Evolutionary conservation across 768 basidiomycete species (phyloP), one percentile per base, ranked within the genome.

Genomic region (Amanita jacksonii): DNA sequence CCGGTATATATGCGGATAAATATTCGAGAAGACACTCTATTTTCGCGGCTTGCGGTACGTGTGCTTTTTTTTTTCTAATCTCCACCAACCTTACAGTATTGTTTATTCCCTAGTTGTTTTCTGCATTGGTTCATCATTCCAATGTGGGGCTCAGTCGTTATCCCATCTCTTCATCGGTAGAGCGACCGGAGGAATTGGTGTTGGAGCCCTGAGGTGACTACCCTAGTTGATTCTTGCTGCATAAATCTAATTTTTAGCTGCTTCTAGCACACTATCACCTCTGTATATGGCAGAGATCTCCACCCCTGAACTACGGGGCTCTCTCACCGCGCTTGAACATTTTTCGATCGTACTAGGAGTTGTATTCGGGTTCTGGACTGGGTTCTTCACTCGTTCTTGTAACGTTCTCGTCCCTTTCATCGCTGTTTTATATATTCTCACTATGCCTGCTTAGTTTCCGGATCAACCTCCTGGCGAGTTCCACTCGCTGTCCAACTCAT

Each of bases 201-300:
- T 90, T n/a, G 87, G 87, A 9, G 77, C 79, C 4, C 57, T 84
- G 38, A 80, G 78, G 82, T 81, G 46, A 28, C 57, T 7, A 8
- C 22, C 20, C 37, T 13, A 22, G 16, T 18, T 30, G 13, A 30
- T 13, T 18, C 34, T 16, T 36, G 4, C n/a, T 36, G 15, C n/a
- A 7, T 3, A 36, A 4, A 15, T 18, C 5, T 28, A 6, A 28
- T 28, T 28, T 3, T 15, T 23, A n/a, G 12, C 12, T 24, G 9
- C 1, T 45, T 23, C 3, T 40, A 86, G 85, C 54, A 86, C 82
- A 76, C 65, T 87, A n/a, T 77, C 77, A 0, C 84, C 85, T 0
- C 63, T 88, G 18, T 89, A 88, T 59, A 86, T 88, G 70, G 78
- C 85, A 1, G 86, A 90, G 62, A 90, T 90, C 41, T 81, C 81